Evolutionary conservation across 495 filamentous ascomycete species (phyloP), one percentile per base, ranked within the genome.

Genomic region (Thozetella sp.): DNA sequence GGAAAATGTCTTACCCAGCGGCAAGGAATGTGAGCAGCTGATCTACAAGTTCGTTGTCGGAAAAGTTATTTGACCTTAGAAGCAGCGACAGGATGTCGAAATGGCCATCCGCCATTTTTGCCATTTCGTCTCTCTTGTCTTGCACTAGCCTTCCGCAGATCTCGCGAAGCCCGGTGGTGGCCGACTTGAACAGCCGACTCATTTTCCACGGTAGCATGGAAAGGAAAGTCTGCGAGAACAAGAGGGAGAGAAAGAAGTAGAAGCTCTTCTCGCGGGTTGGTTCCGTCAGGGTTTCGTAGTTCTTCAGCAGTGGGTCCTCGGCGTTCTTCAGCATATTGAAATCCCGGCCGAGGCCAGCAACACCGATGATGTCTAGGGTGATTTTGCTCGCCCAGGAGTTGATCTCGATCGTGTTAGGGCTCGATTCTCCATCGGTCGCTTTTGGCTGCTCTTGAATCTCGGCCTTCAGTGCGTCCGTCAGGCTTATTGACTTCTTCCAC

Each of bases 21-120:
- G 88, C 89, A 1, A 96, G 84, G 76, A 97, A 96, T 2, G 93
- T 97, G 88, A 96, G 93, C 67, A 93, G 82, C 69, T 97, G 93
- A 67, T 97, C 90, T 23, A 90, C 79, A 15, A 96, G 85, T 40
- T 90, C 87, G 19, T 90, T 88, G 26, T 93, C 89, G 24, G 80
- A 80, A 67, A 94, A 95, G 24, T 84, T 85, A 40, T 88, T 90
- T 34, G 83, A 89, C 58, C 88, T 80, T 22, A 96, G 72, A 22
- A 92, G 91, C 0, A 94, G 86, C 15, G 88, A 90, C 61, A 96
- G 78, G 57, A 96, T 94, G 61, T 96, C 93, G 25, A 87, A 68
- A 22, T 87, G 88, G 2, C 65, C 62, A 2, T 71, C 60, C 54
- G 85, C 76, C 25, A 76, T 77, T 11, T 71, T 73, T 48, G 79